Evolutionary conservation across 2,329 filamentous ascomycete species (phyloP).

Genomic region (Cercospora citrullina): DNA sequence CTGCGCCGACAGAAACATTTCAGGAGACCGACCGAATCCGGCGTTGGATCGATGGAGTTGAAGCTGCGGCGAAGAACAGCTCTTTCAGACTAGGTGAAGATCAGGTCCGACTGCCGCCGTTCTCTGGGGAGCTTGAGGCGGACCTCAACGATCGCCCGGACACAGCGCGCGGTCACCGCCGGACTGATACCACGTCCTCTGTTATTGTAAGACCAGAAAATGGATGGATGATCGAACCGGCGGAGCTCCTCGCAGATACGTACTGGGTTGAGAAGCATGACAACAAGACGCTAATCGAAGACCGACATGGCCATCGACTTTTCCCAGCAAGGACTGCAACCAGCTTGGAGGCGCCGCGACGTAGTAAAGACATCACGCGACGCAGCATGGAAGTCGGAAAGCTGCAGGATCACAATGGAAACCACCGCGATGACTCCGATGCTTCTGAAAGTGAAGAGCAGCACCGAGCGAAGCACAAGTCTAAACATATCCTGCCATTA

Average conservation of each 20-base stretch:
- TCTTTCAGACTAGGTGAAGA: slow-evolving; percentile 43
- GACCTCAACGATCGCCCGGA: slow-evolving; percentile 18
- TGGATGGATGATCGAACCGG: slow-evolving; percentile 81
- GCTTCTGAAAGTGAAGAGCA: slow-evolving; percentile 23
- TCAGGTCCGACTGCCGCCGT: slow-evolving; percentile 33
- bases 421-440: slow-evolving; percentile 17
- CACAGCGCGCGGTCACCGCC: slow-evolving; percentile 31
- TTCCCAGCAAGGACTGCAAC: slow-evolving; percentile 51
- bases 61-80: slow-evolving; percentile 46
- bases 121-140: slow-evolving; percentile 32
- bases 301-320: slow-evolving; percentile 72
- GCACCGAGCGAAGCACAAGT: slow-evolving; percentile 9
- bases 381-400: slow-evolving; percentile 11
- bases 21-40: slow-evolving; percentile 69
- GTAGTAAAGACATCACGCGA: slow-evolving; percentile 25
- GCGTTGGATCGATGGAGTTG: slow-evolving; percentile 73
- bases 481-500: slow-evolving; percentile 25
- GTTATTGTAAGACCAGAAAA: slow-evolving; percentile 72
- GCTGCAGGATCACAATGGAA: slow-evolving; percentile 12
- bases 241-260: slow-evolving; percentile 83
- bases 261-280: slow-evolving; percentile 84
- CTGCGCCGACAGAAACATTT: slow-evolving; percentile 76
- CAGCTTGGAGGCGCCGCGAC: slow-evolving; percentile 29
- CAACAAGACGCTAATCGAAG: slow-evolving; percentile 79
- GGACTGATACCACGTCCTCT: slow-evolving; percentile 47